A percentile compares a stretch with the other conserved stretches of the same genome.
Evolutionary conservation across 2,329 filamentous ascomycete species (phyloP).

Genomic region (Aspergillus pseudoviridinutans): DNA sequence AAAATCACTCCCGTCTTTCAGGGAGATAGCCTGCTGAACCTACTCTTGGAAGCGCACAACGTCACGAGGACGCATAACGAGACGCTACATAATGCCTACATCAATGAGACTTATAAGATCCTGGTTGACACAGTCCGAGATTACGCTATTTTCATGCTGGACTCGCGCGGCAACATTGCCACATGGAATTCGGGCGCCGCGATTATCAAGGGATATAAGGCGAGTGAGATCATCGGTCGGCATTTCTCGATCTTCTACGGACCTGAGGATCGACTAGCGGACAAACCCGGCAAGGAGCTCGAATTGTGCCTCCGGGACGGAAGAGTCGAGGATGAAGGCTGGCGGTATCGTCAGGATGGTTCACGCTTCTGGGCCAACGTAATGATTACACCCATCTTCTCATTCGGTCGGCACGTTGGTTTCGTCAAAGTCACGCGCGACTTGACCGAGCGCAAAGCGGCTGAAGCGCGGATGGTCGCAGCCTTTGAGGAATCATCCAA

Average conservation of each 20-base stretch:
- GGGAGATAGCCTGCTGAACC: conserved; percentile 34
- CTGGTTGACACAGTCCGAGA: conserved; percentile 59
- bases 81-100: conserved; percentile 36
- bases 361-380: conserved; percentile 59
- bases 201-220: conserved; percentile 53
- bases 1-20: conserved; percentile 44
- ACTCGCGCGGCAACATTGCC: conserved; percentile 51
- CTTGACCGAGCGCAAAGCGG: conserved; percentile 53
- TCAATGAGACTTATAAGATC: conserved; percentile 57
- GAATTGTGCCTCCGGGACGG: conserved; percentile 52
- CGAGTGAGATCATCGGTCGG: conserved; percentile 53
- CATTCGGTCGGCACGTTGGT: conserved; percentile 50
- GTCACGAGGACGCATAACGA: conserved; percentile 27
- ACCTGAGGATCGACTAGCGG: conserved; percentile 45
- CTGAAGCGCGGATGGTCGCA: conserved; percentile 52
- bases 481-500: conserved; percentile 62
- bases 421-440: conserved; percentile 59
- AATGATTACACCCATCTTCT: conserved; percentile 55
- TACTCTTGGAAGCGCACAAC: conserved; percentile 43
- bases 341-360: conserved; percentile 58
- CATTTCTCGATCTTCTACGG: conserved; percentile 58
- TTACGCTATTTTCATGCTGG: conserved; percentile 61
- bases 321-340: conserved; percentile 57
- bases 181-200: conserved; percentile 58
- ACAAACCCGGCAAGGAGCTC: conserved; percentile 52